Conservation (phyloP, 208 protist genomes). For the Naegleria fowleri region DNA sequence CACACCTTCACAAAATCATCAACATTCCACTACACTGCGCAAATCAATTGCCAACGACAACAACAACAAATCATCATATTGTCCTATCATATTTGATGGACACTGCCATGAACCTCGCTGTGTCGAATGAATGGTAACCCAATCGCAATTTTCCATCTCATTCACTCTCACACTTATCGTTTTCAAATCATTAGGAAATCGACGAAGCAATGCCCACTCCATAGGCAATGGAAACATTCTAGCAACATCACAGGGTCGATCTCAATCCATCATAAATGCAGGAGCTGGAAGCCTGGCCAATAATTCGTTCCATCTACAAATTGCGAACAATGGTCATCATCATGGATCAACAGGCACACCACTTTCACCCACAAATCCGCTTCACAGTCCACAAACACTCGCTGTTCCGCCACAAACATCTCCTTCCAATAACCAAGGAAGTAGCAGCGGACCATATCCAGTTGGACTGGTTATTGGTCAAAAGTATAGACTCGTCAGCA, state of each 20-base stretch:
- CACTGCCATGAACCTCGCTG: too few species aligned
- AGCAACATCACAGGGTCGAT: neutral
- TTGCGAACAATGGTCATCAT: neutral
- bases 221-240: neutral
- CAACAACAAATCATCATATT: too few species aligned
- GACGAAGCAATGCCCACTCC: too few species aligned
- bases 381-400: neutral
- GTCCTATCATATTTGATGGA: too few species aligned
- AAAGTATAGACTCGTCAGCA: neutral
- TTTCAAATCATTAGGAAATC: too few species aligned
- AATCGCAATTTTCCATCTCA: too few species aligned
- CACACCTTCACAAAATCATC: too few species aligned
- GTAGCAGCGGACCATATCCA: neutral
- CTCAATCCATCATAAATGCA: neutral
- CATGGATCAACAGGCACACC: neutral
- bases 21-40: too few species aligned
- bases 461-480: neutral
- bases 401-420: neutral
- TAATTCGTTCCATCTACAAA: neutral
- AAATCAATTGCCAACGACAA: too few species aligned
- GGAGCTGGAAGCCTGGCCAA: neutral
- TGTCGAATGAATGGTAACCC: too few species aligned
- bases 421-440: neutral
- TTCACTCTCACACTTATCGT: too few species aligned
- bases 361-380: neutral